Evolutionary conservation across 2,329 filamentous ascomycete species (phyloP), one percentile per base, ranked within the genome.

Genomic region (Ophiostoma montium): DNA sequence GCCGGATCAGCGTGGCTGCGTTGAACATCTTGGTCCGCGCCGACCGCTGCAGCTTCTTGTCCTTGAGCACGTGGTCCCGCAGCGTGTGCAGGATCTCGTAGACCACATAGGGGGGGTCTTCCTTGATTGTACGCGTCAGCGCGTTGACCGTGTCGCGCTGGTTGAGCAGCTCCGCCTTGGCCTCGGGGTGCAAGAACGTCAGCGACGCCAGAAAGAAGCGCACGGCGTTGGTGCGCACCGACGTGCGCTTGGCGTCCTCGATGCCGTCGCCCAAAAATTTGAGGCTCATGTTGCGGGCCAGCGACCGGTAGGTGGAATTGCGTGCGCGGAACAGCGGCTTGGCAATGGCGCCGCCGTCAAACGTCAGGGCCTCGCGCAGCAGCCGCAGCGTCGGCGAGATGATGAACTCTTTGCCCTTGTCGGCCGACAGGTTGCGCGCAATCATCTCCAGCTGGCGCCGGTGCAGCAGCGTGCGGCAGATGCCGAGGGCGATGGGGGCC

Each of bases 381-480:
- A 98, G 68, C 50, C 90, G 80, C 51, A 98, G 68, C 21, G 85
- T 89, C 1, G 92, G 90, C 3, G 87, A 92, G 53, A 95, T 89
- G 51, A 96, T 70, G 63, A 86, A 87, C 35, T 88, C 87, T 60
- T 94, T 95, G 44, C 79, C 75, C 63, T 87, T 89, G 21, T 85
- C 82, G 0, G 86, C 79, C 3, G 85, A 82, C 16, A 96, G 67
- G 52, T 86, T 87, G 52, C 82, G 80, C 31, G 86, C 80, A 21
- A 96, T 67, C 3, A 94, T 75, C 57, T 89, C 86, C 54, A 89
- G 71, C 56, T 95, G 86, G 23, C 82, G 77, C 55, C 84, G 84
- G 58, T 88, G 84, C 27, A 98, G 67, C 38, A 96, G 68, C 15
- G 86, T 86, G 56, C 86, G 84, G 62, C 86, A 88, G 44, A 98